Base-by-base conservation (phyloP, 148 eudicot species). In the Suaeda aralocaspica region DNA sequence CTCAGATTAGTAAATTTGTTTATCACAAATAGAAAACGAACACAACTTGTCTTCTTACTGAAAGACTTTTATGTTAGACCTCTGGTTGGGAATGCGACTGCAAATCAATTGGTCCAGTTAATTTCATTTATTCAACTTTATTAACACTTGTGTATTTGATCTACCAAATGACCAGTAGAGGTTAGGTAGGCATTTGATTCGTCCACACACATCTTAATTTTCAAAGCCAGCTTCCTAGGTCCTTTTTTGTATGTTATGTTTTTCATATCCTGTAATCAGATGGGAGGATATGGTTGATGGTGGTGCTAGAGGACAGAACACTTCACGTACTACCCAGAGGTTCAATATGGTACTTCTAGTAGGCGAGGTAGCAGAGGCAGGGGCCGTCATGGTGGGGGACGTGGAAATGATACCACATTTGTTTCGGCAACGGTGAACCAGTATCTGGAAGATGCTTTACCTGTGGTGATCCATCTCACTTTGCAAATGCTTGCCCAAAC, bases 351-450 rank as follows among this genome's bases (percentile, higher is more conserved):
- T 53, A 81, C 55, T 34, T 11, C 79, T 39, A 63, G 78, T 51
- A 72, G 87, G 50, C 80, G 81, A 22, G 82, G 86, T 33, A 78
- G 86, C 25, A 76, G 83, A 26, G 79, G 76, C n/a, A 69, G 85
- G 51, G 80, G 83, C n/a, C 59, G 82, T 1, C 70, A 69, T 63
- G 72, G 82, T 39, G 66, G 82, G 31, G 81, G 84, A 3, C 77
- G 82, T 53, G 71, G 78, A 33, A 63, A 62, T 68, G 84, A 55
- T 64, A 78, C 67, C 5, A 76, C 87, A 19, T 94, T 91, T 78
- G 92, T 94, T 39, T 94, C 97, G 19, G 93, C 96, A 66, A 89
- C 56, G 99, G 99, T 64, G 93, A 94, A n/a, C 96, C 96, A 44
- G 66, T 79, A 44, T 70, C 90, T 59, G 86, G 81, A 18, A 76